Percentiles rank a stretch among this genome's conserved stretches.
Evolutionary conservation across 805 yeast genomes (phyloP).

Genomic region (Diddensiella transvaalensis): DNA sequence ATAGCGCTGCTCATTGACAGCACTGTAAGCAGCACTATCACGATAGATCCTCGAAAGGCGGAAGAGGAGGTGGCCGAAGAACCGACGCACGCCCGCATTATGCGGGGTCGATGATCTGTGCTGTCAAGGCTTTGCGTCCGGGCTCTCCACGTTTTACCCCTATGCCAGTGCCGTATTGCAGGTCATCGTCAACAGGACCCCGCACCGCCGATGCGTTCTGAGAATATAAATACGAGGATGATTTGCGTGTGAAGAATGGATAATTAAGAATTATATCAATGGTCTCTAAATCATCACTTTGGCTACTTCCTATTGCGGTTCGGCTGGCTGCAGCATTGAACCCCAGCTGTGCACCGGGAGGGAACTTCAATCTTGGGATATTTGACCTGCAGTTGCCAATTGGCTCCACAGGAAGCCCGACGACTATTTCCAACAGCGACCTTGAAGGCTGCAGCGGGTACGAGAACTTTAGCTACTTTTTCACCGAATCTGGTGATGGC

Average conservation of each 20-base stretch:
- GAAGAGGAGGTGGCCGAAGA: not conserved
- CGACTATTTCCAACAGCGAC: not conserved
- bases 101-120: not conserved
- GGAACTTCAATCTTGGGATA: not conserved
- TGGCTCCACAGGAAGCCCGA: conserved; percentile 1
- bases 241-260: too few species aligned
- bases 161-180: too few species aligned
- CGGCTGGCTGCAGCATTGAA: not conserved
- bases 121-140: not conserved
- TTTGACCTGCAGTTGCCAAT: conserved; percentile 6
- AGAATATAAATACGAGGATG: too few species aligned
- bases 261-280: too few species aligned
- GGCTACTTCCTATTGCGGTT: not conserved
- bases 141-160: too few species aligned
- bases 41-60: too few species aligned
- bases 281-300: not conserved
- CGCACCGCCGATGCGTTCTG: too few species aligned
- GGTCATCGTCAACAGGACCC: too few species aligned
- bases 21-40: too few species aligned
- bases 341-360: conserved; percentile 5
- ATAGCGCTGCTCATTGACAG: too few species aligned
- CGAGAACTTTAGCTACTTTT: not conserved
- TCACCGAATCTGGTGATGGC: conserved; percentile 6
- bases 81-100: not conserved
- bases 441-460: conserved; percentile 6